A percentile compares a stretch with the other conserved stretches of the same genome.
These are phyloP conservation scores for Alnus glutinosa DNA, from an alignment of 306 rosid genomes.

Conservation along the genomic window DNA sequence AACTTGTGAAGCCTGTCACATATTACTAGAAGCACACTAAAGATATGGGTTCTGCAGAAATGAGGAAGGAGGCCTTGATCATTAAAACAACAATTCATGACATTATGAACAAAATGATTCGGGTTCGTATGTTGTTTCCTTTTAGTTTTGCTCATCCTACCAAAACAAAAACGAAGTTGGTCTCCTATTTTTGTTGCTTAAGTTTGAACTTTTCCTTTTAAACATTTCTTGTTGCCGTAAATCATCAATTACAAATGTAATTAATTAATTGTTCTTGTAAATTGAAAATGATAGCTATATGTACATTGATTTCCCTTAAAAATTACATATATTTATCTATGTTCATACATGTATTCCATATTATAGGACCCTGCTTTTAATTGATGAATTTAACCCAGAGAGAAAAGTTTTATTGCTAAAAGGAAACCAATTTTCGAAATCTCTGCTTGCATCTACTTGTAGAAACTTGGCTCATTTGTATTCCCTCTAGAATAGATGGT, in stretches of 20 bases:
- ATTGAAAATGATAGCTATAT: not conserved
- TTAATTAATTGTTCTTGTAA: not conserved
- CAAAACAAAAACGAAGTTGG: not conserved
- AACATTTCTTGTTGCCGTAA: not conserved
- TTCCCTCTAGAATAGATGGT: conserved; percentile 3
- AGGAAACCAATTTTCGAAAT: not conserved
- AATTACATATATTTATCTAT: not conserved
- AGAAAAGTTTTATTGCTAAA: not conserved
- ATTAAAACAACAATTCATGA: conserved; percentile 95
- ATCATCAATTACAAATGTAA: not conserved
- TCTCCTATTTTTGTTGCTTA: not conserved
- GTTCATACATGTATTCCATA: not conserved
- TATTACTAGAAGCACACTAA: conserved; percentile 32
- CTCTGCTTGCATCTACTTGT: not conserved
- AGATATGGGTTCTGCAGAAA: conserved; percentile 54
- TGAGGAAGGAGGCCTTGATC: conserved; percentile 86
- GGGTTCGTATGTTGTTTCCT: conserved; percentile 40
- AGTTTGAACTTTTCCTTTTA: not conserved
- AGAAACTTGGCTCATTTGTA: not conserved
- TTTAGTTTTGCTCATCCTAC: conserved; percentile 2
- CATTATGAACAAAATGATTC: conserved; percentile 87
- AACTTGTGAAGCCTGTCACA: conserved; percentile 18
- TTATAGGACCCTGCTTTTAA: not conserved
- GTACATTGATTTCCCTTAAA: not conserved
- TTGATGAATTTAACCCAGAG: not conserved